A percentile compares a stretch with the other conserved stretches of the same genome.
phyloP scores from a whole-genome alignment of 2,329 filamentous ascomycete genomes.

The Mariannaea elegans region DNA sequence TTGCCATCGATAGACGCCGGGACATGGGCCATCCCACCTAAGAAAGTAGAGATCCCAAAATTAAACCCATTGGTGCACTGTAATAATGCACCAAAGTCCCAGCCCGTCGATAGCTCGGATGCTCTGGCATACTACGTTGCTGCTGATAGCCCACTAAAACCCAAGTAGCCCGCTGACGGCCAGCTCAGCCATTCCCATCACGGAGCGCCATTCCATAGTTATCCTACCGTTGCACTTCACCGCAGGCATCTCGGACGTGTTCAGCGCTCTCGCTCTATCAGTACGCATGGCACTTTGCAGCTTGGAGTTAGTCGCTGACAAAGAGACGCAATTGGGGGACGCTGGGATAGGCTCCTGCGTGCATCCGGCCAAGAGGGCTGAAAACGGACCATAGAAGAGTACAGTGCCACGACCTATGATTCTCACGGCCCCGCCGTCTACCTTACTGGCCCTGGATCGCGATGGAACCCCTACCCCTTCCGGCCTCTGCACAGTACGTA shows the following conservation, averaged over 20 bases:
- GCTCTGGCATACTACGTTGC: background rate
- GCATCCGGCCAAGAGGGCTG: background rate
- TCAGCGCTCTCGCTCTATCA: background rate
- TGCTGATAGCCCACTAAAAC: constrained; percentile 2
- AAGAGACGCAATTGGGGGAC: background rate
- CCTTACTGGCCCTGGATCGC: background rate
- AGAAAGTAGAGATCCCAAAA: background rate
- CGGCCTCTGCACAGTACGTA: constrained; percentile 23
- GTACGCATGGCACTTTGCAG: background rate
- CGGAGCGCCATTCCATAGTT: background rate
- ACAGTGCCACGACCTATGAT: constrained; percentile 12
- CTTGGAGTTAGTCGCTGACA: background rate
- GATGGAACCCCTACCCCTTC: constrained; percentile 23
- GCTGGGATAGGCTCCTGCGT: background rate
- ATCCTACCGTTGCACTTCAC: background rate
- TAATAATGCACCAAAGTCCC: constrained; percentile 8
- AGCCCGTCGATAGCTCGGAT: background rate
- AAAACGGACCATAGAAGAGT: background rate
- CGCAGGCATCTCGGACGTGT: background rate
- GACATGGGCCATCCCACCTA: background rate
- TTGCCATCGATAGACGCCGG: background rate
- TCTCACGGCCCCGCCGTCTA: constrained; percentile 7
- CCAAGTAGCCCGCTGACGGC: constrained; percentile 11
- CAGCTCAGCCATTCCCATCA: constrained; percentile 6
- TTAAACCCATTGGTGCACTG: background rate